A percentile compares a stretch with the other conserved stretches of the same genome.
These are phyloP conservation scores for Ambispora gerdemannii DNA, from an alignment of 192 early-diverging fungal genomes.

Conservation along the genomic window DNA sequence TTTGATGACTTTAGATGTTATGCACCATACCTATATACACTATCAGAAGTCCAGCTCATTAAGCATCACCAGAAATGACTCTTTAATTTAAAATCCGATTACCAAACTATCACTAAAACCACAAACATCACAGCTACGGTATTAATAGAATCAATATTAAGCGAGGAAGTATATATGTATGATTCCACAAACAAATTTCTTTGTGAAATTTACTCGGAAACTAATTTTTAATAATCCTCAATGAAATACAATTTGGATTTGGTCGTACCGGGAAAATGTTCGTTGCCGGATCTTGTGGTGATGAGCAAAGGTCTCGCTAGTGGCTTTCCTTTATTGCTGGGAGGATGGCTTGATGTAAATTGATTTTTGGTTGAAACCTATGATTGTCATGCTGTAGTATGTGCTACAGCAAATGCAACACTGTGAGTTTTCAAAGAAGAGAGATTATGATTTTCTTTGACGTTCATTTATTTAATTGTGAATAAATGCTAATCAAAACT, in stretches of 20 bases:
- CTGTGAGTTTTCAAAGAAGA: conserved; percentile 43
- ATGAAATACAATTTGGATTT: conserved; percentile 47
- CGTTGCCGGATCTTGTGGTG: conserved; percentile 46
- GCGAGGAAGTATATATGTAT: conserved; percentile 45
- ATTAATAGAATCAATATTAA: conserved; percentile 43
- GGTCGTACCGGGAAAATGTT: conserved; percentile 49
- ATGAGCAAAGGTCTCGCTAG: conserved; percentile 49
- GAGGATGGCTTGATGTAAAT: conserved; percentile 34
- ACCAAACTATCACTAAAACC: conserved; percentile 42
- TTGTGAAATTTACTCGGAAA: conserved; percentile 39
- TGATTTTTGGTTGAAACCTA: conserved; percentile 49
- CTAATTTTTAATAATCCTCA: conserved; percentile 40
- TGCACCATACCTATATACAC: no score
- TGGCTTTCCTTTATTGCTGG: conserved; percentile 45
- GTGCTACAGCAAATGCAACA: conserved; percentile 47
- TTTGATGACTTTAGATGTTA: no score
- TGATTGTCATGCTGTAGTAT: conserved; percentile 37
- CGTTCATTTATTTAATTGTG: neutral
- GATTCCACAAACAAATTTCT: conserved; percentile 38
- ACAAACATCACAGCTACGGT: conserved; percentile 40
- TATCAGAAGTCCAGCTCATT: no score
- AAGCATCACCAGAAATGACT: no score
- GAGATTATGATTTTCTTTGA: conserved; percentile 27
- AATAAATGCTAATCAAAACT: neutral
- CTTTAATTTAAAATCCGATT: no score